Evolutionary conservation across 2,329 filamentous ascomycete species (phyloP), one percentile per base, ranked within the genome.

Genomic region (Cytospora paraplurivora): DNA sequence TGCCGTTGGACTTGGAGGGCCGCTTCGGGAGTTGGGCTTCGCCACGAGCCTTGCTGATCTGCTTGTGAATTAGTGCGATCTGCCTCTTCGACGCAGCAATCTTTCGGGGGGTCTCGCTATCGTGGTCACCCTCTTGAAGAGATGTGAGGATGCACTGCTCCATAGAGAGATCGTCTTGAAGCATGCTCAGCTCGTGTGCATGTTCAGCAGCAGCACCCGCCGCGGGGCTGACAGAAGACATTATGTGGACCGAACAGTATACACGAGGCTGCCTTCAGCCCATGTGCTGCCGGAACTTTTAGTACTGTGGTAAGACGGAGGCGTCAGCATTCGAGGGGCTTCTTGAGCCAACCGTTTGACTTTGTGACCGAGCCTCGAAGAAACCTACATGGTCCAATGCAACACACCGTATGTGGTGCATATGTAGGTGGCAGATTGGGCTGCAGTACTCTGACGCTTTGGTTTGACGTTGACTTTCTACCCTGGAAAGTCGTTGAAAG

Each of bases 101-200:
- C 11, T 66, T 58, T 34, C 67, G 57, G 13, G 68, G 57, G 13
- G 69, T 69, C n/a, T 63, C 64, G 19, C 59, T 63, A 19, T 73
- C 66, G 11, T 68, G 54, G 4, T 71, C 68, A 2, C 69, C 62
- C 52, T 75, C 72, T 47, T 70, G 68, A n/a, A 83, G 74, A 1
- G 80, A 82, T 8, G 69, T 67, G 3, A 83, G 72, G 21, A 83
- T 74, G 56, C 78, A 77, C 54, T 72, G 72, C 64, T 81, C 76
- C 21, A 81, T 72, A 37, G 68, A 72, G 65, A 83, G 70, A 62
- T 82, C 79, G 55, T 80, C 77, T 19, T 67, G 67, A 21, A 81
- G 59, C 7, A 12, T 19, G 33, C 55, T 51, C 51, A 61, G 6
- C 38, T 55, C 59, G 51, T 27, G 41, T 7, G 27, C 27, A 27